Base-by-base conservation (phyloP, 331 rosid genomes). In the Prunus yedoensis region DNA sequence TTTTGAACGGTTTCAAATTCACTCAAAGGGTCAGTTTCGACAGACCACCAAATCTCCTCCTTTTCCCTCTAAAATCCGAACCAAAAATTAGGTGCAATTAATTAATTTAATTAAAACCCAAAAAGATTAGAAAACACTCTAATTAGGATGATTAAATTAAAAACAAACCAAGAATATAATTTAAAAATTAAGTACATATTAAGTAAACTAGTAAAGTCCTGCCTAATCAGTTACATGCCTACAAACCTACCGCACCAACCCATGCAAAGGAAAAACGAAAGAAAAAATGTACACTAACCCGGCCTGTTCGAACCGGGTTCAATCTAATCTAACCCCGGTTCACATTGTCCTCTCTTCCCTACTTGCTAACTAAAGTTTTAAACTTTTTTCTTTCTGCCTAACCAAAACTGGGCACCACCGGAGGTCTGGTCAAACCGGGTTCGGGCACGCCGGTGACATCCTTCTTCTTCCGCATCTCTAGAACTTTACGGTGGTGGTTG, bases 391-490 rank as follows among this genome's bases (percentile, higher is more conserved):
- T 16, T 53, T 21, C 18, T 18, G 18, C 16, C 58, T 21, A 66
- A 65, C 87, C 85, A 84, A 84, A 93, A 82, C 84, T 88, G 66
- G 86, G 85, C 57, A 78, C 84, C 5, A 47, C 88, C 63, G 87
- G 72, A 27, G 73, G 60, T 32, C 23, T 16, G 45, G 66, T 43
- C 68, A 79, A 47, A 70, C 76, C 77, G 51, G 90, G 74, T 20
- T 82, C 85, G 51, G 82, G 46, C 12, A 30, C 81, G 46, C 2
- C 53, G 3, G 35, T 1, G 4, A 1, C 56, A 27, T 92, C 99
- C 81, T 92, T 92, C 88, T 94, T 78, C 78, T 83, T 89, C 81
- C 99, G 93, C 96, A 94, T 94, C 85, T 94, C 99, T 52, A 94
- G 76, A 21, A 94, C 99, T 78, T 90, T 94, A 4, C 99, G 93